Evolutionary conservation across 1,284 basidiomycete genomes (phyloP), one percentile per base, ranked within the genome.

Genomic region (Neotropicomus parvogracilis): DNA sequence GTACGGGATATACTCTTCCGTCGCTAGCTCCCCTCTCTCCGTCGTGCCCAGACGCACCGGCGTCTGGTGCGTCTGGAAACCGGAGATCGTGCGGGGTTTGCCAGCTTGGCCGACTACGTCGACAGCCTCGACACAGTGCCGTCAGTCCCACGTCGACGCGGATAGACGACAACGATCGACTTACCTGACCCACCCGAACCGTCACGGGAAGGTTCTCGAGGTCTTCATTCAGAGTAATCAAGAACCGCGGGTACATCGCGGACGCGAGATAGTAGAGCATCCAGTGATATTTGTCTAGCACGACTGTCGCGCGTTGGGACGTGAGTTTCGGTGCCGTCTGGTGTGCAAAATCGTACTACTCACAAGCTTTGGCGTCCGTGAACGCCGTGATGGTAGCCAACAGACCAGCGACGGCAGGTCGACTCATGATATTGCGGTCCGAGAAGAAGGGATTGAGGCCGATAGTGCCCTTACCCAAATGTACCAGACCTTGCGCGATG

Each of bases 391-490:
- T 65, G 1, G 91, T 88, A 11, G 94, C 85, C 52, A 99, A 70
- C 34, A 99, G 70, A 49, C 95, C 97, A n/a, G 93, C 92, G 12
- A 97, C 79, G 7, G 91, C 95, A 3, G 91, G 84, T 49, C 88
- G 81, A 60, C 83, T 88, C 86, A 99, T 90, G 59, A 97, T 85
- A 51, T 79, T 84, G 39, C 95, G 83, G 68, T 99, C 95, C 26
- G 81, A 82, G 79, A 93, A 98, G 84, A 95, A 99, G 3, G 97
- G 95, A 67, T 95, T 97, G 63, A 99, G 77, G n/a, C 92, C 91
- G 62, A 99, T 89, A 9, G 94, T 97, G 32, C 97, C 97, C 73
- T 99, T 99, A 70, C 97, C 97, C 95, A 99, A 95, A 69, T 98
- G 92, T 13, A 99, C 89, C 54, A 99, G 70, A 19, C 97, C 97